Base-by-base conservation (phyloP, 2,329 filamentous ascomycete genomes). In the Zymoseptoria brevis region DNA sequence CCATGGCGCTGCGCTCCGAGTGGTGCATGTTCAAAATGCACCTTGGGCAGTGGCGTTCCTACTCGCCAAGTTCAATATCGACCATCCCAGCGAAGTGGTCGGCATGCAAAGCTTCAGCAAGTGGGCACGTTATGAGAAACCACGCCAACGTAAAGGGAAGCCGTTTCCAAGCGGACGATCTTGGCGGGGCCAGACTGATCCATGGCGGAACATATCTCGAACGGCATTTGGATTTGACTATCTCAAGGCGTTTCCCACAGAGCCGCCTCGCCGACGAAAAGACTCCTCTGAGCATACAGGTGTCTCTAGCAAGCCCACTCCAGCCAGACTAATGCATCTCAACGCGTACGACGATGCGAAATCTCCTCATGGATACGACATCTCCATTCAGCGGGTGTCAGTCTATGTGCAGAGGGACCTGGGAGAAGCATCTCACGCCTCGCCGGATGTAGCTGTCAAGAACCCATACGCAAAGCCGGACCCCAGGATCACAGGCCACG, bases 221-320 rank as follows among this genome's bases (percentile, higher is more conserved):
- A 76, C 77, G 8, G 76, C 77, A 1, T 82, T 81, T 66, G 79
- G 79, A 1, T 64, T 78, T 61, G 80, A 82, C 66, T 82, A 81
- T 66, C 68, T 82, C 61, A 79, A 79, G 66, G 69, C 75, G 16
- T 81, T 78, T 57, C 62, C 66, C 7, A 71, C 68, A 35, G 54
- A 67, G 8, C 54, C 58, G 16, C 58, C 62, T 16, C 55, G 59
- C 8, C 45, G 45, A 16, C 51, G 60, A 7, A 50, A 58, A 21
- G 50, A 60, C 11, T 58, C 63, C 11, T 57, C 59, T n/a, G 59
- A 60, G 19, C 21, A 21, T 56, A 58, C 19, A 55, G 54, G 35
- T n/a, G 16, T 4, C 35, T 45, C 35, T 11, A 63, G 56, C 21
- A 53, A 51, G 54, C 58, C 60, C 3, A 35, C 58, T 1, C 69